These are phyloP conservation scores for Alternaria atra DNA, from an alignment of 2,329 filamentous ascomycete genomes.

Conservation along the genomic window DNA sequence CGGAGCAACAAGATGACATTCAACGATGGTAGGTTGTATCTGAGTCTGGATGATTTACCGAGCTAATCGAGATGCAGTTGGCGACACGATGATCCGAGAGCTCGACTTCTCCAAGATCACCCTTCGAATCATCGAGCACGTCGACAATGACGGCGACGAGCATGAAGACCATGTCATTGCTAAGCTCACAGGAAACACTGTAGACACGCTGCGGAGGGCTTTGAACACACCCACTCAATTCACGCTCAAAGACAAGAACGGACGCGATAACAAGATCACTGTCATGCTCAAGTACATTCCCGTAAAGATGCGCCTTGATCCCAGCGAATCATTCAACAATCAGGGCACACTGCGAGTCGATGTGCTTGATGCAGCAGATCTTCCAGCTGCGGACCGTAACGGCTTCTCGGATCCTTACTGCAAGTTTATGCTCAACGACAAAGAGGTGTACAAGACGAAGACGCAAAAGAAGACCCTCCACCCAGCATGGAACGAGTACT, in stretches of 20 bases:
- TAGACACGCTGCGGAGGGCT: constrained; percentile 87
- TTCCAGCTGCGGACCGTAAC: constrained; percentile 95
- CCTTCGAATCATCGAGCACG: constrained; percentile 82
- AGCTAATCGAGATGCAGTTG: constrained; percentile 60
- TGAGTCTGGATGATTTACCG: background rate
- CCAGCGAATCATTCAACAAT: constrained; percentile 98
- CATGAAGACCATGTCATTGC: constrained; percentile 79
- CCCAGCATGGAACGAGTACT: constrained; percentile 95
- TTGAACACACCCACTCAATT: constrained; percentile 90
- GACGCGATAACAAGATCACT: constrained; percentile 79
- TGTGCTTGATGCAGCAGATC: constrained; percentile 81
- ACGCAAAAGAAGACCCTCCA: constrained; percentile 95
- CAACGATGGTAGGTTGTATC: constrained; percentile 72
- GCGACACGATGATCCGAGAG: constrained; percentile 94
- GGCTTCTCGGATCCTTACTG: constrained; percentile 97
- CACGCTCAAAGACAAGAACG: constrained; percentile 79
- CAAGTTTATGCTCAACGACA: constrained; percentile 89
- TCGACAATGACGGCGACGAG: constrained; percentile 74
- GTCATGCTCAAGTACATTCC: constrained; percentile 96
- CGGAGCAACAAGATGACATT: constrained; percentile 75
- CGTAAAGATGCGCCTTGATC: constrained; percentile 91
- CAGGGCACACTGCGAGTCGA: constrained; percentile 96
- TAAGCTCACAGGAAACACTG: constrained; percentile 82
- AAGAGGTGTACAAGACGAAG: constrained; percentile 94
- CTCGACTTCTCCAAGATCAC: constrained; percentile 96